phyloP scores from a whole-genome alignment of 805 yeast genomes.

The Cyberlindnera maritima region DNA sequence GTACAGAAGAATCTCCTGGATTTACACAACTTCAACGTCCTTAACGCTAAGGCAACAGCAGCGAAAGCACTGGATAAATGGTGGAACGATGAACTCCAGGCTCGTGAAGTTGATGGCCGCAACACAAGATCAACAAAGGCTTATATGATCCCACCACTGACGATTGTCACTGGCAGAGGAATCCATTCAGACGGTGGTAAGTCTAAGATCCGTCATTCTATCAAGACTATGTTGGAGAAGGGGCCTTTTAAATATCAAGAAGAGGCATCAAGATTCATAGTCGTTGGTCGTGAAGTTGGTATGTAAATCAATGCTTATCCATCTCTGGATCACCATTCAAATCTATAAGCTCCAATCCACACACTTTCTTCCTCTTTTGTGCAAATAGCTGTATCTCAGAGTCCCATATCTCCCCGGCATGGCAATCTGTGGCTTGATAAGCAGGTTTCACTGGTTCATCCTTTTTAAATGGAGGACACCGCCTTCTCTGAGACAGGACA shows the following conservation, averaged over 20 bases:
- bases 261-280: constrained; percentile 39
- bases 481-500: constrained; percentile 14
- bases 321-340: not conserved
- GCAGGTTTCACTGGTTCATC: not conserved
- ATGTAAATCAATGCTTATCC: not conserved
- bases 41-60: constrained; percentile 43
- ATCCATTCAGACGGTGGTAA: constrained; percentile 60
- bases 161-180: constrained; percentile 67
- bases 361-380: not conserved
- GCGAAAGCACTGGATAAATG: constrained; percentile 42
- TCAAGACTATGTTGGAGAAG: constrained; percentile 37
- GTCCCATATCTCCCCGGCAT: constrained; percentile 1
- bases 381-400: not conserved
- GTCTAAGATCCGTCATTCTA: constrained; percentile 44
- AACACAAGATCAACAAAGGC: constrained; percentile 36
- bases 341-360: not conserved
- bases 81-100: constrained; percentile 58
- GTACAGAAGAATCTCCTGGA: constrained; percentile 38
- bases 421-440: not conserved
- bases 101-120: constrained; percentile 41
- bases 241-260: constrained; percentile 46
- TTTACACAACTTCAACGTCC: constrained; percentile 52
- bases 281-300: constrained; percentile 37
- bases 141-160: constrained; percentile 40
- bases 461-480: constrained; percentile 12